Evolutionary conservation across 352 stramenopile genomes (phyloP), one percentile per base, ranked within the genome.

Genomic region (Globisporangium nunn): DNA sequence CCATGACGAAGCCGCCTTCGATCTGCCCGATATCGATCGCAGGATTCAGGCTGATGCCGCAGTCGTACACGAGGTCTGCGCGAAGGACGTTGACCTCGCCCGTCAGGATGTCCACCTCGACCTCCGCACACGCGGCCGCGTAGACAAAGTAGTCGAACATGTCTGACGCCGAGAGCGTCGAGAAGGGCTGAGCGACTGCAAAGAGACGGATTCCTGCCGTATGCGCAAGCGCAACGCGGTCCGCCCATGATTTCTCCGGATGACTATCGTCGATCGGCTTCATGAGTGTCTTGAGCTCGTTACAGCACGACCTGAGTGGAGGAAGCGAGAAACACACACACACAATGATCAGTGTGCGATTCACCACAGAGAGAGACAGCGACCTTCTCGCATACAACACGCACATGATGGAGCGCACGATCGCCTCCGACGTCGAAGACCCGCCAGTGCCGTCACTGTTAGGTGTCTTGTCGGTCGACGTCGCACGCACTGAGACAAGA

Each of bases 11-110:
- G 1, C 91, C 96, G 29, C 96, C 96, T 77, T 99, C 96, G 46
- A 99, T 98, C 72, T 99, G 96, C 17, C 96, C 95, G 67, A 99
- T 97, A 64, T 99, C 95, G 66, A 99, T 98, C 14, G 89, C 80
- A 18, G 95, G 95, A 68, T 98, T 99, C 64, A 99, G 96, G 56
- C 87, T 98, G 6, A 85, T 85, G 37, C 96, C 96, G 39, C 98
- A 78, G 60, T 97, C 89, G 83, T 96, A 96, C 50, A 92, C 57
- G 50, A 97, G 78, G 56, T 96, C 85, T 5, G 87, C 72, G 40
- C 77, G 71, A 31, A 85, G 41, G 65, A 96, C 81, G 51, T 89
- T 74, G 59, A 92, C 90, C 65, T 98, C 93, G 45, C 96, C 95
- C 17, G 94, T 98, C 44, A 98, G 77, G 18, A 97, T 79, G 66